Conservation (phyloP, 1,284 basidiomycete species). For the Leccinum ponderosum region DNA sequence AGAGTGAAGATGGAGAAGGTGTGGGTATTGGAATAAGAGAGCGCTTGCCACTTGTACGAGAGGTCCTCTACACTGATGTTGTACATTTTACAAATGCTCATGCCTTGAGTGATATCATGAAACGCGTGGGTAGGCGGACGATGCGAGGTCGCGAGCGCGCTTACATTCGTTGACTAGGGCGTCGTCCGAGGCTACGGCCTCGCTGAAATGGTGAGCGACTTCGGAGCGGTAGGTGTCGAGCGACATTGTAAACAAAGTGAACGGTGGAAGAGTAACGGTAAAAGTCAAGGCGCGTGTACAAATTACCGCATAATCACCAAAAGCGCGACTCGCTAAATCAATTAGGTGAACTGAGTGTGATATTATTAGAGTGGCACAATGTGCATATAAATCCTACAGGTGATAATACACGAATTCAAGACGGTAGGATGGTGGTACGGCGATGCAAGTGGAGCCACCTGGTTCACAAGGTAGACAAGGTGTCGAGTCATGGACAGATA, state of each 20-base stretch:
- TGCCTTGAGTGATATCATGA: conserved; percentile 42
- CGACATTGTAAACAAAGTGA: conserved; percentile 20
- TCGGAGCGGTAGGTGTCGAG: conserved; percentile 25
- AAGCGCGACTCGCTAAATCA: conserved; percentile 11
- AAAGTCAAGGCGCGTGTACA: background rate
- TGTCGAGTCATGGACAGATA: conserved; percentile 23
- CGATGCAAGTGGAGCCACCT: conserved; percentile 17
- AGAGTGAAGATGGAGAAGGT: conserved; percentile 48
- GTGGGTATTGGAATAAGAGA: conserved; percentile 41
- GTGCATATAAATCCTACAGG: conserved; percentile 25
- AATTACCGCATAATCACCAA: conserved; percentile 4
- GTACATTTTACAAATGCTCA: conserved; percentile 65
- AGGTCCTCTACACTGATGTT: conserved; percentile 56
- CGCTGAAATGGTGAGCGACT: conserved; percentile 34
- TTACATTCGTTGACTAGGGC: conserved; percentile 49
- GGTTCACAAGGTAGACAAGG: conserved; percentile 12
- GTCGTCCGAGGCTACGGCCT: conserved; percentile 36
- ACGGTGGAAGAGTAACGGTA: background rate
- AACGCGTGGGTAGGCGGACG: conserved; percentile 5
- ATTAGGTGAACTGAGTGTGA: conserved; percentile 4
- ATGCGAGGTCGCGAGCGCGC: conserved; percentile 17
- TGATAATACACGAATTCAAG: conserved; percentile 33
- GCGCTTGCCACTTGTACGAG: conserved; percentile 72
- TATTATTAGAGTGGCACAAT: conserved; percentile 26
- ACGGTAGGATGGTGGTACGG: conserved; percentile 25